phyloP scores from a whole-genome alignment of 345 rosid species.

The Toxicodendron radicans region DNA sequence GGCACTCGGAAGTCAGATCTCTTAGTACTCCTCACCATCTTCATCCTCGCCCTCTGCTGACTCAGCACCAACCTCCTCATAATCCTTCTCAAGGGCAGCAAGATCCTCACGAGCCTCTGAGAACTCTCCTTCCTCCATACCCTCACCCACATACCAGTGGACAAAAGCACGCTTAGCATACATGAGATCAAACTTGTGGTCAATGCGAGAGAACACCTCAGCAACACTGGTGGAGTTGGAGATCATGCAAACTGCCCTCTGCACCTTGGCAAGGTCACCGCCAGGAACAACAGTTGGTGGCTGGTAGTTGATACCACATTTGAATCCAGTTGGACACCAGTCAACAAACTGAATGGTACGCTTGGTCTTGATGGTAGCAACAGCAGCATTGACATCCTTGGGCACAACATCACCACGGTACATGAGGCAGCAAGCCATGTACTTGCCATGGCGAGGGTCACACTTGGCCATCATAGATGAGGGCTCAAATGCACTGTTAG shows the following conservation, averaged over 20 bases:
- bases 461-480: conserved; percentile 60
- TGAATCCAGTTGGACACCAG: conserved; percentile 85
- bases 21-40: conserved; percentile 49
- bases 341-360: conserved; percentile 75
- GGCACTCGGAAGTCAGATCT: background rate
- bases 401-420: conserved; percentile 85
- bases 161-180: conserved; percentile 76
- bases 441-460: conserved; percentile 87
- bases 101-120: conserved; percentile 81
- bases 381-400: conserved; percentile 74
- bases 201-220: conserved; percentile 74
- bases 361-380: conserved; percentile 74
- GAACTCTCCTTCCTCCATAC: conserved; percentile 86
- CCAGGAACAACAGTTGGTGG: conserved; percentile 85
- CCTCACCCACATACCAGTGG: conserved; percentile 85
- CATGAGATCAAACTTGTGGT: conserved; percentile 78
- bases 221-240: conserved; percentile 80
- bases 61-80: conserved; percentile 82
- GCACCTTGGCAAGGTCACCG: conserved; percentile 78
- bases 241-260: conserved; percentile 83
- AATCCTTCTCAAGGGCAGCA: conserved; percentile 78
- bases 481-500: conserved; percentile 55
- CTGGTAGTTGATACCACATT: conserved; percentile 77
- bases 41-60: conserved; percentile 71
- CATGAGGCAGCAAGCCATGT: conserved; percentile 85